A percentile compares a stretch with the other conserved stretches of the same genome.
phyloP scores from a whole-genome alignment of 352 stramenopile genomes.

The Thalassiosira hispida region DNA sequence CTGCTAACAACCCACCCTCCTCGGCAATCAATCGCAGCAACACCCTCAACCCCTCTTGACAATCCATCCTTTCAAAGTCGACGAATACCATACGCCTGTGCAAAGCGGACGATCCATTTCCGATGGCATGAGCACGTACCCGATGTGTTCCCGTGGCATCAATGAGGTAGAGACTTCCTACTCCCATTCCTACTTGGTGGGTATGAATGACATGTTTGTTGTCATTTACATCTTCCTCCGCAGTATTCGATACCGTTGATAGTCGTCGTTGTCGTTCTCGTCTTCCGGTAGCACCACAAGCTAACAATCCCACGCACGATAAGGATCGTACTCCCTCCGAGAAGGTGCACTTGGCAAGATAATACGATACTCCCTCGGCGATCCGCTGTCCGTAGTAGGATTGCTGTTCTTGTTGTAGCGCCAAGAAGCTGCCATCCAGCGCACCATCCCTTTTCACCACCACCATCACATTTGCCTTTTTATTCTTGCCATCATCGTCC shows the following conservation, averaged over 20 bases:
- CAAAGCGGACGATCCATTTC: conserved; percentile 33
- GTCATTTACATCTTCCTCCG: no score
- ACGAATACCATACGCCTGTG: conserved; percentile 42
- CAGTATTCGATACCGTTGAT: no score
- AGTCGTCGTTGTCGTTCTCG: not conserved
- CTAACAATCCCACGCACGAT: conserved; percentile 59
- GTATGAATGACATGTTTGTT: no score
- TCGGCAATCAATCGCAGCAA: conserved; percentile 45
- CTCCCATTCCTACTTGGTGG: not conserved
- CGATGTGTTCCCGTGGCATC: conserved; percentile 68
- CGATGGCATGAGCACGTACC: conserved; percentile 68
- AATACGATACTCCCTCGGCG: conserved; percentile 59
- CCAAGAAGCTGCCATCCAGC: conserved; percentile 19
- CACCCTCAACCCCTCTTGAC: conserved; percentile 31
- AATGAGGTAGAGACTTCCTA: conserved; percentile 56
- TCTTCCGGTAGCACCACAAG: conserved; percentile 17
- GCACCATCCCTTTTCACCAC: not conserved
- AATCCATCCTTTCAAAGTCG: conserved; percentile 44
- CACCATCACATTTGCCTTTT: not conserved
- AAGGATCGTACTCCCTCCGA: conserved; percentile 51
- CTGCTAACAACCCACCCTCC: conserved; percentile 1
- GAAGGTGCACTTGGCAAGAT: conserved; percentile 61
- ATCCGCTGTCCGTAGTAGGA: conserved; percentile 61
- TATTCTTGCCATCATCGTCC: not conserved
- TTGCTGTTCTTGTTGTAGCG: conserved; percentile 19